Conservation (phyloP, 257 asterid species). For the Solanum megistacrolobum region DNA sequence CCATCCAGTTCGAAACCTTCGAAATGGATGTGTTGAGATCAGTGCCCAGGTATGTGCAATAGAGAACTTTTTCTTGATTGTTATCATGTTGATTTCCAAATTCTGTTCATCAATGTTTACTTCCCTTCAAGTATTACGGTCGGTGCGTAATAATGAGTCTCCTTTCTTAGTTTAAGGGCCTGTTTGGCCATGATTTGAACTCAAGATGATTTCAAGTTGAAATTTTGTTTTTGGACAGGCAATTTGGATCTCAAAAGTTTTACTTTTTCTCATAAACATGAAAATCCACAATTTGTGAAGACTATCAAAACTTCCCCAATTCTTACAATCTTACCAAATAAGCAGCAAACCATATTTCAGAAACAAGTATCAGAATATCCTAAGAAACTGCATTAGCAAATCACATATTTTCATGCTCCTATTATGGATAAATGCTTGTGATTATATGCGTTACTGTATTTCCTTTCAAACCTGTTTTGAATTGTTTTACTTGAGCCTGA, state of each 20-base stretch:
- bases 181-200: not conserved
- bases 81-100: not conserved
- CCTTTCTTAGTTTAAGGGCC: not conserved
- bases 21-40: slow-evolving; percentile 76
- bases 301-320: not conserved
- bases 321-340: not conserved
- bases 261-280: not conserved
- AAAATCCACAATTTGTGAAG: not conserved
- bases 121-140: not conserved
- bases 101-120: not conserved
- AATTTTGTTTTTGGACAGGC: not conserved
- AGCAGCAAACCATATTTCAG: not conserved
- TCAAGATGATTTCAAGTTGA: not conserved
- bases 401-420: not conserved
- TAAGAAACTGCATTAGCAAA: not conserved
- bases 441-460: not conserved
- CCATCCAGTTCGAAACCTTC: slow-evolving; percentile 86
- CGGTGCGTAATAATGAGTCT: not conserved
- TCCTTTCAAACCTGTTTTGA: not conserved
- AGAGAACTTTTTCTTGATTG: not conserved
- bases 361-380: not conserved
- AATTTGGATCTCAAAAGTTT: not conserved
- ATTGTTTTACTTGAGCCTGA: not conserved
- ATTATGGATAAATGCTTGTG: not conserved
- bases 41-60: slow-evolving; percentile 76